Percentiles rank a stretch among this genome's conserved stretches.
Evolutionary conservation across 129 eudicot species (phyloP).

Genomic region (Tagetes erecta): DNA sequence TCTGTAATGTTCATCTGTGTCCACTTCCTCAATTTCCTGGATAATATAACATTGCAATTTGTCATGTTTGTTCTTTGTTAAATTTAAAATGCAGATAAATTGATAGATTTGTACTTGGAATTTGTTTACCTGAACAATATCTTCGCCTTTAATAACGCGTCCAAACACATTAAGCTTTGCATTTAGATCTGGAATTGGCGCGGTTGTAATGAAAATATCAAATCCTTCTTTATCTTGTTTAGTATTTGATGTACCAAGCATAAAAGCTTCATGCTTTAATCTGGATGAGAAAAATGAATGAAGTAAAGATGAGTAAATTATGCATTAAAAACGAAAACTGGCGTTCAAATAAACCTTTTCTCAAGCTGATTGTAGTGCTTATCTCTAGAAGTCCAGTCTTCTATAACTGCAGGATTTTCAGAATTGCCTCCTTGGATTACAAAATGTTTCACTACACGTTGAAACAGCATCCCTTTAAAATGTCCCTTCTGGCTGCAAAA

Average conservation of each 20-base stretch:
- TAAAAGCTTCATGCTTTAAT: constrained; percentile 91
- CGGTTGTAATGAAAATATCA: constrained; percentile 82
- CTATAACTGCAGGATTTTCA: constrained; percentile 54
- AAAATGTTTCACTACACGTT: constrained; percentile 85
- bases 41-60: constrained; percentile 5
- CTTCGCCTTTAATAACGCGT: constrained; percentile 84
- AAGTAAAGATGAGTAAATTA: neutral
- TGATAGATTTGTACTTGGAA: neutral
- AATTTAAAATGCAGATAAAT: no score
- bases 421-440: constrained; percentile 85
- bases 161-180: constrained; percentile 89
- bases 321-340: neutral
- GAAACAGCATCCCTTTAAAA: constrained; percentile 84
- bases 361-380: constrained; percentile 86
- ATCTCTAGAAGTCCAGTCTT: constrained; percentile 90
- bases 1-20: constrained; percentile 81
- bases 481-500: constrained; percentile 77
- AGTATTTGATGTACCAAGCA: constrained; percentile 87
- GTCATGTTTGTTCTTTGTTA: no score
- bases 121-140: constrained; percentile 81
- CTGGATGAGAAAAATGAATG: constrained; percentile 35
- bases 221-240: constrained; percentile 60
- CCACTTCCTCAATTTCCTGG: constrained; percentile 87
- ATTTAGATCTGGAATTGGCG: constrained; percentile 95
- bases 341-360: constrained; percentile 47